These are phyloP conservation scores for Cadophora malorum DNA, from an alignment of 2,329 filamentous ascomycete genomes.

Conservation along the genomic window DNA sequence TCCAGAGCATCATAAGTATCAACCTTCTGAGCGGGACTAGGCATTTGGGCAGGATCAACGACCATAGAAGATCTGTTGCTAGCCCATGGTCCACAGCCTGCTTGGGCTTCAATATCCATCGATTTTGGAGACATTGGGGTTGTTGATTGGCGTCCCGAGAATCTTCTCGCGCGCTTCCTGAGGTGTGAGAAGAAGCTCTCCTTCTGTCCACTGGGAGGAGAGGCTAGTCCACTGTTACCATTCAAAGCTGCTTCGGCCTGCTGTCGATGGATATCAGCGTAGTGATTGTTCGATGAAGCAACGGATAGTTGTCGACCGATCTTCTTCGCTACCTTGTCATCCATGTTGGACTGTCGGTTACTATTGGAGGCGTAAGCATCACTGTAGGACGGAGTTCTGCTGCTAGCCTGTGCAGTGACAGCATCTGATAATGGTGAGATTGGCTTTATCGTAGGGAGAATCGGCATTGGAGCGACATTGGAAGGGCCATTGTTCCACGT, in stretches of 20 bases:
- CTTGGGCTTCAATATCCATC: constrained; percentile 92
- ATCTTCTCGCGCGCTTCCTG: constrained; percentile 86
- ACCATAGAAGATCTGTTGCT: constrained; percentile 86
- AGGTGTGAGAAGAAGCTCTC: constrained; percentile 99
- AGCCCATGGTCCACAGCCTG: constrained; percentile 87
- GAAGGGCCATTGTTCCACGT: constrained; percentile 90
- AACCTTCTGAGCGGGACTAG: constrained; percentile 58
- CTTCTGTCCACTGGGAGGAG: constrained; percentile 80
- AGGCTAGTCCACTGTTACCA: constrained; percentile 76
- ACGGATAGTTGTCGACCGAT: constrained; percentile 93
- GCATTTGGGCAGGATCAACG: constrained; percentile 61
- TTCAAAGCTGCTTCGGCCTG: constrained; percentile 91
- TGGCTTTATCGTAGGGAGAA: constrained; percentile 90
- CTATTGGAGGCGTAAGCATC: constrained; percentile 53
- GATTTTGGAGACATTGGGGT: constrained; percentile 77
- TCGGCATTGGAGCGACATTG: constrained; percentile 89
- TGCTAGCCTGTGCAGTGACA: constrained; percentile 86
- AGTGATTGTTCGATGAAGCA: constrained; percentile 90
- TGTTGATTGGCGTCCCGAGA: constrained; percentile 85
- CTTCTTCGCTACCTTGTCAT: constrained; percentile 81
- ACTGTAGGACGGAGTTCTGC: constrained; percentile 61
- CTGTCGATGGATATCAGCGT: constrained; percentile 85
- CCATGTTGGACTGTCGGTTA: constrained; percentile 49
- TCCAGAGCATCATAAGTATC: constrained; percentile 67
- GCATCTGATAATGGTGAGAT: constrained; percentile 96